These are phyloP conservation scores for Salix suchowensis DNA, from an alignment of 345 rosid species.

Conservation along the genomic window DNA sequence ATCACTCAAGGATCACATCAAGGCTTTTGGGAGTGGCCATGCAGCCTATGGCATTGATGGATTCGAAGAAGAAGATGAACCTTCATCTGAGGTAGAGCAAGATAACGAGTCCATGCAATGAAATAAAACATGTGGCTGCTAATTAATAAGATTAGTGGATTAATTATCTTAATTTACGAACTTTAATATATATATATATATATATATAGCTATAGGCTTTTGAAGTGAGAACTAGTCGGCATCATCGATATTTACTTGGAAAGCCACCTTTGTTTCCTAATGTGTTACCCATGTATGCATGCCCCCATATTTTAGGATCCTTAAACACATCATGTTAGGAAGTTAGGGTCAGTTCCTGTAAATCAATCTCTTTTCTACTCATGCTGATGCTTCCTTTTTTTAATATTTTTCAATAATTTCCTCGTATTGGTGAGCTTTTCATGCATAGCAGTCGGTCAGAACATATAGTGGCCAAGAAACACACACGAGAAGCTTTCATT, in stretches of 20 bases:
- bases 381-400: background rate
- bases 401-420: no score
- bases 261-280: conserved; percentile 6
- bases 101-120: conserved; percentile 31
- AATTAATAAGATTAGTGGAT: background rate
- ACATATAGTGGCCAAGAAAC: no score
- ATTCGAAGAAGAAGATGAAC: conserved; percentile 56
- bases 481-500: no score
- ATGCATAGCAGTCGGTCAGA: no score
- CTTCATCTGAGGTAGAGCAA: conserved; percentile 54
- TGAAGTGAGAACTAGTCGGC: conserved; percentile 26
- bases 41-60: conserved; percentile 46
- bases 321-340: conserved; percentile 21
- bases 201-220: conserved; percentile 7
- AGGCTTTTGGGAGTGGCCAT: conserved; percentile 52
- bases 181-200: background rate
- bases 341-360: conserved; percentile 9
- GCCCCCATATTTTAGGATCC: conserved; percentile 11
- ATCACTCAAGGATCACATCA: conserved; percentile 57
- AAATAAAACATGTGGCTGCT: background rate
- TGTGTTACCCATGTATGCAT: conserved; percentile 8
- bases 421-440: no score
- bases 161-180: background rate
- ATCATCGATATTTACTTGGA: conserved; percentile 28
- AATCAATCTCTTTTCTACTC: conserved; percentile 18